Conservation (phyloP, 306 rosid genomes). For the Amphicarpaea edgeworthii region DNA sequence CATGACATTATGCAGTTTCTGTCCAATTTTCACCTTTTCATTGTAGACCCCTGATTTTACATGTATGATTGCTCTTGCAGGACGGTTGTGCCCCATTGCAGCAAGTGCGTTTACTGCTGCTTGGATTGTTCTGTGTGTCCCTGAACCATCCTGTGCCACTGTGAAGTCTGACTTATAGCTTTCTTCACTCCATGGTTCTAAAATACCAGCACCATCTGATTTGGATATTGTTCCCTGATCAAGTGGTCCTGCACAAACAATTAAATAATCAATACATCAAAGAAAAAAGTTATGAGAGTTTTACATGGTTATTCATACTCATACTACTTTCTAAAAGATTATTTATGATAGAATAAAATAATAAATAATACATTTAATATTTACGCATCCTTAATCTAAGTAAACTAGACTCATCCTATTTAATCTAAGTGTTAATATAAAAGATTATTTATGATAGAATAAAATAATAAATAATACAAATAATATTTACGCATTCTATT, state of each 20-base stretch:
- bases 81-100: constrained; percentile 45
- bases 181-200: constrained; percentile 62
- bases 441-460: too few relatives aligned
- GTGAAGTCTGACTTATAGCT: constrained; percentile 52
- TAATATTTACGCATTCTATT: too few relatives aligned
- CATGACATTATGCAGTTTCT: constrained; percentile 57
- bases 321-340: too few relatives aligned
- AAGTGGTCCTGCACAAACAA: constrained; percentile 26
- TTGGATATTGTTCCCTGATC: not conserved
- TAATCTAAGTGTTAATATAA: too few relatives aligned
- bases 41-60: constrained; percentile 66
- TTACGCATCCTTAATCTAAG: too few relatives aligned
- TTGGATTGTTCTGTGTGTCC: constrained; percentile 57
- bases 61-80: constrained; percentile 51
- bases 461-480: too few relatives aligned
- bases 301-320: too few relatives aligned
- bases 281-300: too few relatives aligned
- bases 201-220: constrained; percentile 42
- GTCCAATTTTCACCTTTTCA: constrained; percentile 65
- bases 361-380: too few relatives aligned
- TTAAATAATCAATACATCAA: not conserved
- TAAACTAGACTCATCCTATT: too few relatives aligned
- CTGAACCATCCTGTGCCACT: constrained; percentile 75
- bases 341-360: too few relatives aligned
- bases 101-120: constrained; percentile 58